Percentiles rank a stretch among this genome's conserved stretches.
Evolutionary conservation across 176 grass and related monocot genomes (phyloP).

Genomic region (Avena atlantica): DNA sequence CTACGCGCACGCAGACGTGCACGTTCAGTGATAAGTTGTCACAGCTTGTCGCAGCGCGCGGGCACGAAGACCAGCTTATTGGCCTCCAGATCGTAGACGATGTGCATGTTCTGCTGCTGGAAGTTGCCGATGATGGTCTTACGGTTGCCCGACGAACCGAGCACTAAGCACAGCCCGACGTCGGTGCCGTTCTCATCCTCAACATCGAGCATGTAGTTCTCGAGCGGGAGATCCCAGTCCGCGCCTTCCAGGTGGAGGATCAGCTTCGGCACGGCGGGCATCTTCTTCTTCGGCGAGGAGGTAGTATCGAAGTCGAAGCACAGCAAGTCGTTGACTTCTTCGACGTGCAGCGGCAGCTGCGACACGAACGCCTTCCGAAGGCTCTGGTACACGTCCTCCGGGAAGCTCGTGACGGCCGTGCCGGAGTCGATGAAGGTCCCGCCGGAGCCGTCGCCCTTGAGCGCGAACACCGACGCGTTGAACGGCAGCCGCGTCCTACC

Average conservation of each 20-base stretch:
- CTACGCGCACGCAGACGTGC: not conserved
- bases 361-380: conserved; percentile 47
- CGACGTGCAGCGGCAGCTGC: not conserved
- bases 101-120: conserved; percentile 67
- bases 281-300: not conserved
- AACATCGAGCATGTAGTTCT: conserved; percentile 33
- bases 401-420: conserved; percentile 48
- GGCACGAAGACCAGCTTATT: conserved; percentile 47
- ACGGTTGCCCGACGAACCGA: not conserved
- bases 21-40: not conserved
- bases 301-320: conserved; percentile 45
- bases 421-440: conserved; percentile 77
- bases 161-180: conserved; percentile 29
- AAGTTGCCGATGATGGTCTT: conserved; percentile 50
- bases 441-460: conserved; percentile 41
- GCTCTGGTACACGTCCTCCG: conserved; percentile 31
- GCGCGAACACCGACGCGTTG: conserved; percentile 34
- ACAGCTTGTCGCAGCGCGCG: conserved; percentile 50
- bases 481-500: conserved; percentile 49
- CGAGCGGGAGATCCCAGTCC: conserved; percentile 49
- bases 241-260: conserved; percentile 54
- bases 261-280: conserved; percentile 49
- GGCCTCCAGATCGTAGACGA: conserved; percentile 58
- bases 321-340: not conserved
- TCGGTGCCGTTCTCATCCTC: not conserved